These are phyloP conservation scores for Russula earlei DNA, from an alignment of 768 basidiomycete species.

Conservation along the genomic window DNA sequence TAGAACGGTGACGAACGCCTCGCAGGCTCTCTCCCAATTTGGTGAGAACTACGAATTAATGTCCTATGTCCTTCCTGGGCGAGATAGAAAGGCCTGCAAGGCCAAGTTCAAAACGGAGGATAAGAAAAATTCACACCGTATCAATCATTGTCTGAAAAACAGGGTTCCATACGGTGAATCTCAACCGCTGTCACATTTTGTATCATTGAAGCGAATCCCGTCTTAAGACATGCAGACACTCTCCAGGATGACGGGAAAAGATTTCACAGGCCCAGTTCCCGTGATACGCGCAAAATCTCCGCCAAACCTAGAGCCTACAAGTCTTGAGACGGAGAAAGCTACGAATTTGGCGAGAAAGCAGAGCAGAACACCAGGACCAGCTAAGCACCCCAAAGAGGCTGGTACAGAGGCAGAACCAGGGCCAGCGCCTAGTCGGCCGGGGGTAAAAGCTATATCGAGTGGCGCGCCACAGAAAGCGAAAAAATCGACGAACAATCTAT, in stretches of 20 bases:
- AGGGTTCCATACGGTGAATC: slow-evolving; percentile 65
- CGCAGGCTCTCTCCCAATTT: slow-evolving; percentile 81
- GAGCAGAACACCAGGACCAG: slow-evolving; percentile 12
- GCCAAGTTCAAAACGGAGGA: slow-evolving; percentile 91
- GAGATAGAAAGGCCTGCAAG: slow-evolving; percentile 83
- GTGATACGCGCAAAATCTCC: slow-evolving; percentile 43
- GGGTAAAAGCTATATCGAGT: not conserved
- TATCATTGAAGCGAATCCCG: not conserved
- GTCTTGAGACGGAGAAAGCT: not conserved
- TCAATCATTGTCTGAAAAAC: slow-evolving; percentile 67
- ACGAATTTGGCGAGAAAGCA: slow-evolving; percentile 5
- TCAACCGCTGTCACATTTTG: not conserved
- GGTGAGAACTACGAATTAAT: slow-evolving; percentile 92
- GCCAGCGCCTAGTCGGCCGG: not conserved
- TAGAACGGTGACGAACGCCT: not conserved
- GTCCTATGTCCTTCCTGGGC: slow-evolving; percentile 72
- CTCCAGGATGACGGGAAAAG: slow-evolving; percentile 74
- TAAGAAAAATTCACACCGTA: slow-evolving; percentile 64
- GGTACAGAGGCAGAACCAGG: not conserved
- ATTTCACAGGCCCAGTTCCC: slow-evolving; percentile 75
- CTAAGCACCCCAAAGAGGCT: slow-evolving; percentile 1
- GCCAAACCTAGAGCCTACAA: slow-evolving; percentile 28
- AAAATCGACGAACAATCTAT: slow-evolving; percentile 8
- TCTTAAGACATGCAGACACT: slow-evolving; percentile 58
- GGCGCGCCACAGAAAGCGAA: slow-evolving; percentile 5